Base-by-base conservation (phyloP, 148 eudicot species). In the Selenicereus undatus region DNA sequence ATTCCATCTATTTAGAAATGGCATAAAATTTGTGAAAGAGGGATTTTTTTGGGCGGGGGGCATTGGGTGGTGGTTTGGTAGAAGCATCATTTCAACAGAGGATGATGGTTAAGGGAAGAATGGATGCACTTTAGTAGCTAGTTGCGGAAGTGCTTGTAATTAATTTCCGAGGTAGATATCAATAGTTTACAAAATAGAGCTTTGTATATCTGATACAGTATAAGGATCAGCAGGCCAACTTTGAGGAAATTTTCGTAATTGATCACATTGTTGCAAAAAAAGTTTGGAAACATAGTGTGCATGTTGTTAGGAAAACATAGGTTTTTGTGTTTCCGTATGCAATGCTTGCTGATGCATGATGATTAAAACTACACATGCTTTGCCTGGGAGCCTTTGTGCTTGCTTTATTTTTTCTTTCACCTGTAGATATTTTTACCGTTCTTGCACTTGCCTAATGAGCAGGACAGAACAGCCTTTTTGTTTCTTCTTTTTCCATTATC, bases 391-490 rank as follows among this genome's bases (percentile, higher is more conserved):
- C 68, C 26, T 54, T 20, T 18, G 11, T 76, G 29, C 24, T 10
- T 1, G 35, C 51, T 35, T 70, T 56, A 6, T 17, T 20, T 39
- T 48, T 0, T 20, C 29, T 0, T 36, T 3, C 13, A 1, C 52
- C 39, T 65, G 51, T 27, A 30, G 11, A 30, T 60, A 24, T 64
- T 52, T 72, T 60, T 35, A 74, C 64, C 39, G 36, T 64, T 26
- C 9, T 48, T 27, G 27, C 36, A 26, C 58, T 72, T 30, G 54
- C 75, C 64, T 72, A 73, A 79, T 88, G 83, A 70, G 85, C 97
- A 95, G 99, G 99, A 95, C 87, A 85, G 92, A 86, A 95, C 97
- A 32, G 92, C 99, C 43, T 82, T 78, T 62, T 81, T 95, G 85
- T 95, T 95, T 89, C 97, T 95, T 70, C 85, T 90, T 83, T 92